A percentile compares a stretch with the other conserved stretches of the same genome.
Evolutionary conservation across 768 basidiomycete genomes (phyloP).

Genomic region (Suillus discolor): DNA sequence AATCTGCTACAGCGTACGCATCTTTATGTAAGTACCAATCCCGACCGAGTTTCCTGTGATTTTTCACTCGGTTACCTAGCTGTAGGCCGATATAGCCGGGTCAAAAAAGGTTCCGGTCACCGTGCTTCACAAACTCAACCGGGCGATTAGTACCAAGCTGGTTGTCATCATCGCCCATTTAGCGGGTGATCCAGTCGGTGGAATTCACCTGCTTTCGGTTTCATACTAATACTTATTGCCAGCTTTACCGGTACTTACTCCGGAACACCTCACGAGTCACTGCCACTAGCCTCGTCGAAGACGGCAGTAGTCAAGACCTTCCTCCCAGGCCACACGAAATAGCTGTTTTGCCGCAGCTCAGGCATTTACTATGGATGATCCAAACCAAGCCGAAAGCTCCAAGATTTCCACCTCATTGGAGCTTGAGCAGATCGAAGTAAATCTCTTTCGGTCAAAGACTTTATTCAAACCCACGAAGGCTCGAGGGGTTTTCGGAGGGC

Average conservation of each 20-base stretch:
- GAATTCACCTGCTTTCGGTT: neutral
- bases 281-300: neutral
- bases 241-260: neutral
- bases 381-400: slow-evolving; percentile 60
- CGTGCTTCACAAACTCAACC: neutral
- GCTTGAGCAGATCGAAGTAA: slow-evolving; percentile 75
- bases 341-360: neutral
- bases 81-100: neutral
- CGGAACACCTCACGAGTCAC: neutral
- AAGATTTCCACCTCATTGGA: slow-evolving; percentile 76
- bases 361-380: slow-evolving; percentile 34
- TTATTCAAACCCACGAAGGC: slow-evolving; percentile 62
- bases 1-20: neutral
- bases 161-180: neutral
- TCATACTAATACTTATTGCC: neutral
- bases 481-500: slow-evolving; percentile 85
- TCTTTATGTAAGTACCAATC: neutral
- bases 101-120: neutral
- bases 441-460: slow-evolving; percentile 77
- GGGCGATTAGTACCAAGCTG: neutral
- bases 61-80: neutral
- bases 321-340: neutral
- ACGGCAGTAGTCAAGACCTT: neutral
- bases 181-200: neutral
- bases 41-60: neutral